Evolutionary conservation across 2,329 filamentous ascomycete species (phyloP), one percentile per base, ranked within the genome.

Genomic region (Colletotrichum brevisporum): DNA sequence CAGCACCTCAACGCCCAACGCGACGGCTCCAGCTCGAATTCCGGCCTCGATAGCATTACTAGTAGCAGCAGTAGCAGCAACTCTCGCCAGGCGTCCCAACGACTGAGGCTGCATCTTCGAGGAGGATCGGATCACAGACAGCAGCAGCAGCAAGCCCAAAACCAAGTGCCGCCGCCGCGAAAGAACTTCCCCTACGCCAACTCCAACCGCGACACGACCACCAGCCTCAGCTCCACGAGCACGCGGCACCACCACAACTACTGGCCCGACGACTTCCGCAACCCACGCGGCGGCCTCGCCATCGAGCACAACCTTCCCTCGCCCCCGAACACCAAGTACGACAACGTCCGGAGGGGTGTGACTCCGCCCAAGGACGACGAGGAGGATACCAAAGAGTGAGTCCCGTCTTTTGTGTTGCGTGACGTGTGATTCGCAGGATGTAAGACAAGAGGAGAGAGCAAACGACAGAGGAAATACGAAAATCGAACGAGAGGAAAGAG

Each of bases 181-280:
- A 59, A 12, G 10, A 21, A 21, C 52, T n/a, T 41, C 21, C 18
- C 26, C 47, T 36, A 60, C 66, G 24, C 24, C 62, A 66, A 65
- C 62, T 48, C 52, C 4, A 59, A 47, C 50, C 31, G 24, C 12
- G 53, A 63, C 18, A 45, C 63, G 12, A 64, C 58, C 36, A 54
- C 15, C 18, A 26, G 26, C 56, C 26, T 62, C 61, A 51, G 13
- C 61, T 60, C 61, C 16, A 60, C 31, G 41, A 69, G 52, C 59
- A 41, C 64, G 6, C 21, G 45, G 26, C 58, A 69, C 36, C 61
- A 59, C 41, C 55, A 54, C 36, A 69, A 18, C 43, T 52, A 45
- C 68, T 64, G 64, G 68, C 65, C 56, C n/a, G 54, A 63, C 24
- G 45, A 60, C 43, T 69, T 70, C 16, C 60, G 66, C 31, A 48